Evolutionary conservation across 768 basidiomycete genomes (phyloP).

Genomic region (Termitomyces sp.): DNA sequence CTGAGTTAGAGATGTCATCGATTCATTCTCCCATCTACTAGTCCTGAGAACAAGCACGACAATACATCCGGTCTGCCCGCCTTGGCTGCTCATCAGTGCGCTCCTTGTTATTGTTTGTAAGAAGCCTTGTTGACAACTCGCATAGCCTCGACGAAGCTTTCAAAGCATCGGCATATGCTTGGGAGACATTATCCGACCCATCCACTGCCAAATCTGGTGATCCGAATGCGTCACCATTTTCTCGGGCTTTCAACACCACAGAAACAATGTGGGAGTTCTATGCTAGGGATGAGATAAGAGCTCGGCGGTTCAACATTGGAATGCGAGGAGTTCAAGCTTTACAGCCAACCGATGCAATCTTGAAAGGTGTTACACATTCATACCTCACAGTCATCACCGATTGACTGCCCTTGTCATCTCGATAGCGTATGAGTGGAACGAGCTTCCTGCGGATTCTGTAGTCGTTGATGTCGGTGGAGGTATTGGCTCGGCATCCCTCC

Average conservation of each 20-base stretch:
- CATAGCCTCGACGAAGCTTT: conserved; percentile 25
- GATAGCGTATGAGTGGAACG: conserved; percentile 9
- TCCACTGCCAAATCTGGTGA: conserved; percentile 20
- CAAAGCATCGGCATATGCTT: conserved; percentile 25
- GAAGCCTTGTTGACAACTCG: not conserved
- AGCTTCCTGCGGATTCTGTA: conserved; percentile 6
- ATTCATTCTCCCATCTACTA: not conserved
- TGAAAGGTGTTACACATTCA: conserved; percentile 7
- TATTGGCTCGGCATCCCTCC: conserved; percentile 24
- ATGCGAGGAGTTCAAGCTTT: conserved; percentile 25
- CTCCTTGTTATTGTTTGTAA: not conserved
- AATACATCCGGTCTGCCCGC: conserved; percentile 21
- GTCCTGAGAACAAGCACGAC: conserved; percentile 9
- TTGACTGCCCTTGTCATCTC: not conserved
- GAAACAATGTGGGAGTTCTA: conserved; percentile 22
- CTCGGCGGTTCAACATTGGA: conserved; percentile 24
- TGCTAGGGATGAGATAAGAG: conserved; percentile 13
- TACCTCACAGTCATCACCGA: not conserved
- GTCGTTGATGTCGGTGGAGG: conserved; percentile 34
- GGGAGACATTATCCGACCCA: conserved; percentile 27
- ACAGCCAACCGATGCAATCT: conserved; percentile 17
- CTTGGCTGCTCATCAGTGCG: conserved; percentile 20
- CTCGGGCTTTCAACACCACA: conserved; percentile 18
- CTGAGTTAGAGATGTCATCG: too few species aligned
- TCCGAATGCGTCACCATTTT: conserved; percentile 19